A percentile compares a stretch with the other conserved stretches of the same genome.
These are phyloP conservation scores for Trichoderma oligosporum DNA, from an alignment of 2,329 filamentous ascomycete genomes.

Conservation along the genomic window DNA sequence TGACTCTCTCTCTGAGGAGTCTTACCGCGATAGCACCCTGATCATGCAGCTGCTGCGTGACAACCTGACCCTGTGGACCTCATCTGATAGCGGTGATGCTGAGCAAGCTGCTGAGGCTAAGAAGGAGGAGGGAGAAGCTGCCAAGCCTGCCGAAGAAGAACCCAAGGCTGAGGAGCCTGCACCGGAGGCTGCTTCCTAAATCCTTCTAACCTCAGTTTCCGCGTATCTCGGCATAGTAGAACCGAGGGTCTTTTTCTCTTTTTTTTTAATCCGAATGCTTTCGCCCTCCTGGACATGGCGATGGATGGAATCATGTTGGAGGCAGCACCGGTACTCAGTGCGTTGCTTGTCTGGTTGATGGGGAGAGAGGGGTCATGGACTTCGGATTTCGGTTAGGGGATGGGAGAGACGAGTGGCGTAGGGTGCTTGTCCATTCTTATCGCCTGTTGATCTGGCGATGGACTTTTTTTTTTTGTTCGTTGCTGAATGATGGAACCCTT, in stretches of 20 bases:
- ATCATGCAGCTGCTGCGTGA: conserved; percentile 99
- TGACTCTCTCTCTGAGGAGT: conserved; percentile 95
- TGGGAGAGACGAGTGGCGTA: conserved; percentile 16
- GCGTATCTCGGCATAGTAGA: conserved; percentile 37
- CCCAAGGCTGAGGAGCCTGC: conserved; percentile 44
- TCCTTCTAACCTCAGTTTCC: conserved; percentile 33
- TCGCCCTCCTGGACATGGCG: conserved; percentile 22
- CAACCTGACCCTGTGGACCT: conserved; percentile 98
- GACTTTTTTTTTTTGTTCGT: conserved; percentile 25
- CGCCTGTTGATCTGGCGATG: conserved; percentile 9
- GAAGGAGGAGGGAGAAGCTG: conserved; percentile 54
- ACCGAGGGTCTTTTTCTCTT: conserved; percentile 35
- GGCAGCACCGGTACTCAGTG: conserved; percentile 33
- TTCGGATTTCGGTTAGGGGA: conserved; percentile 26
- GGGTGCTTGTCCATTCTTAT: conserved; percentile 12
- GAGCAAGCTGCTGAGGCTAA: conserved; percentile 57
- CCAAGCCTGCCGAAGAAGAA: conserved; percentile 42
- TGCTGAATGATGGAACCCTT: conserved; percentile 22
- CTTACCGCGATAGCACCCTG: conserved; percentile 96
- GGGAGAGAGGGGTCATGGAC: conserved; percentile 37
- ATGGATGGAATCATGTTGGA: conserved; percentile 29
- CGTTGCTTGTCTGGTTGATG: conserved; percentile 35
- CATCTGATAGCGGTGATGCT: conserved; percentile 79
- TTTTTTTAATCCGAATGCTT: conserved; percentile 25
- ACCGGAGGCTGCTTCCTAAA: conserved; percentile 53